Evolutionary conservation across 495 filamentous ascomycete species (phyloP).

Genomic region (Trichoderma parareesei): DNA sequence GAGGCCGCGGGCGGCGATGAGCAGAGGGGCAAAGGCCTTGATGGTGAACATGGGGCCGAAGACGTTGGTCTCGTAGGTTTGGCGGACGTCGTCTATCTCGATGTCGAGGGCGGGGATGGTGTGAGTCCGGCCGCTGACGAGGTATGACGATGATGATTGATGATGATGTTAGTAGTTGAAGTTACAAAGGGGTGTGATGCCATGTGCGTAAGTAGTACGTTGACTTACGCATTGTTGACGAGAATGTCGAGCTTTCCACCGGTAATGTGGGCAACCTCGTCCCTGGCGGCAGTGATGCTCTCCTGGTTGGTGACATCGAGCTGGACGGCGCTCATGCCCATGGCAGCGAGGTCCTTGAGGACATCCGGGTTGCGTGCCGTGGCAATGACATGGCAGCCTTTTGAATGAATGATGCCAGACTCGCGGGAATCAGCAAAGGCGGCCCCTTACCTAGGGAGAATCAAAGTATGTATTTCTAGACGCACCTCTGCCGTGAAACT

Average conservation of each 20-base stretch:
- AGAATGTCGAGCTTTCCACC: constrained; percentile 53
- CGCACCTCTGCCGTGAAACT: constrained; percentile 42
- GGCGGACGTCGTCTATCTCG: constrained; percentile 39
- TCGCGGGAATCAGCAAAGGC: too few relatives aligned
- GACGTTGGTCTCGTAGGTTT: constrained; percentile 55
- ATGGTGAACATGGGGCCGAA: constrained; percentile 49
- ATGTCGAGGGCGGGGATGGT: constrained; percentile 48
- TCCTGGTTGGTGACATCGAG: constrained; percentile 43
- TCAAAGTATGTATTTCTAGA: too few relatives aligned
- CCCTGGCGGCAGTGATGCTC: constrained; percentile 41
- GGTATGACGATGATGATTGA: neutral
- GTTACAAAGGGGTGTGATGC: too few relatives aligned
- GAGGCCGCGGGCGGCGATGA: constrained; percentile 44
- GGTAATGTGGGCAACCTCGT: constrained; percentile 40
- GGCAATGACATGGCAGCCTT: constrained; percentile 48
- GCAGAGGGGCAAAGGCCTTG: constrained; percentile 44
- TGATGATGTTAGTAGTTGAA: too few relatives aligned
- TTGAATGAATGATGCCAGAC: neutral
- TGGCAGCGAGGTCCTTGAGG: constrained; percentile 32
- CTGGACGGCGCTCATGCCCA: constrained; percentile 40
- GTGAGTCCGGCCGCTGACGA: constrained; percentile 38
- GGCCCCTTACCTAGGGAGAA: too few relatives aligned
- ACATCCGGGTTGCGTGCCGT: constrained; percentile 43
- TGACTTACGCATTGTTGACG: constrained; percentile 56
- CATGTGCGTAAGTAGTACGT: too few relatives aligned